These are phyloP conservation scores for Rhizoclosmatium globosum DNA, from an alignment of 192 early-diverging fungal species.

Conservation along the genomic window DNA sequence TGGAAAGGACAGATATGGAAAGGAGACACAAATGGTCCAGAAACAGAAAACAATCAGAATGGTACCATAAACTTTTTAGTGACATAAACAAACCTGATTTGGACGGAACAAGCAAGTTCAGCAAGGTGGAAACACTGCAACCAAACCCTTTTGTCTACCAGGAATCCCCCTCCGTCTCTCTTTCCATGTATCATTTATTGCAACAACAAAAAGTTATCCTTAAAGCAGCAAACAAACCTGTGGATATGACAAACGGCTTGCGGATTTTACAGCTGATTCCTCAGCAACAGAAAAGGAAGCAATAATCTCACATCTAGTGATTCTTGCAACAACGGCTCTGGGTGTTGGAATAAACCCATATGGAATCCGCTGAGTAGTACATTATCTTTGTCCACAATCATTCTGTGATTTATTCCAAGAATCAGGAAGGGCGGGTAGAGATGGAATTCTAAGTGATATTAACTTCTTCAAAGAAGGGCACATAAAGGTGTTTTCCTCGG, in stretches of 20 bases:
- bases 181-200: neutral
- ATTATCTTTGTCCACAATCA: neutral
- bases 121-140: no score
- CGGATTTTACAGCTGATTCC: neutral
- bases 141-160: no score
- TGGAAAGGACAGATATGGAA: no score
- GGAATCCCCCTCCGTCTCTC: neutral
- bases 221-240: neutral
- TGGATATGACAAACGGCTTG: neutral
- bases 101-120: no score
- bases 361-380: neutral
- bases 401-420: neutral
- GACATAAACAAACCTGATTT: no score
- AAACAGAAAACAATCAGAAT: no score
- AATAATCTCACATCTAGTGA: neutral
- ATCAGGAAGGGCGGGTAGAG: neutral
- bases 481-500: neutral
- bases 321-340: neutral
- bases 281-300: neutral
- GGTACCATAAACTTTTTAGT: no score
- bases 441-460: neutral
- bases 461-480: neutral
- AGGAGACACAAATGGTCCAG: no score
- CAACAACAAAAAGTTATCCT: neutral
- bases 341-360: neutral